phyloP scores from a whole-genome alignment of 805 yeast species.

The Yamadazyma nakazawae region DNA sequence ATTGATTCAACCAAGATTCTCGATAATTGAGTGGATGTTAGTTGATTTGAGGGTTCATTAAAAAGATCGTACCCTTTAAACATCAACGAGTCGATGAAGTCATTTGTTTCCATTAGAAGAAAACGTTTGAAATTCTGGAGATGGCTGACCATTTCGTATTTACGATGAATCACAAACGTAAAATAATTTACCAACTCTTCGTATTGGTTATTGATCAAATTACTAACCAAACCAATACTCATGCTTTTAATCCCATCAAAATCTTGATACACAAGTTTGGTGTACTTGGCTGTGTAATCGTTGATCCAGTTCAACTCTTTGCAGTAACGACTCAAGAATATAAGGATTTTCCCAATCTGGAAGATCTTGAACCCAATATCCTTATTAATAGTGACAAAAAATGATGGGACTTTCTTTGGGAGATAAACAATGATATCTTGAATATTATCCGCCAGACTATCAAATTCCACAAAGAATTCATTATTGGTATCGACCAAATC shows the following conservation, averaged over 20 bases:
- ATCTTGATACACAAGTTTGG: constrained; percentile 26
- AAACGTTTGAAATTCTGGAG: constrained; percentile 62
- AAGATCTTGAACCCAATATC: constrained; percentile 45
- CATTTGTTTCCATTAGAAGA: constrained; percentile 73
- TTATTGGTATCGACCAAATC: constrained; percentile 49
- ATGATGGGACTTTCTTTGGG: constrained; percentile 41
- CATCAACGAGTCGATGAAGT: constrained; percentile 69
- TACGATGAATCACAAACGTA: constrained; percentile 46
- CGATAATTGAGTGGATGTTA: constrained; percentile 66
- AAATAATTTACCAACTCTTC: constrained; percentile 52
- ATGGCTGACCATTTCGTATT: constrained; percentile 48
- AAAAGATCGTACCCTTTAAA: constrained; percentile 51
- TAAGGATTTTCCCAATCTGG: constrained; percentile 69
- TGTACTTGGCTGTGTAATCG: constrained; percentile 35
- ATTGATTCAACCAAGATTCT: constrained; percentile 64
- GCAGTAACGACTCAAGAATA: constrained; percentile 63
- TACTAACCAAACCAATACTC: constrained; percentile 33
- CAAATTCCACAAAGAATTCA: constrained; percentile 59
- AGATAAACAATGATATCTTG: constrained; percentile 32
- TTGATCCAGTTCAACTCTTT: constrained; percentile 65
- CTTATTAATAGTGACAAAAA: constrained; percentile 30
- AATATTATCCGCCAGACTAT: constrained; percentile 26
- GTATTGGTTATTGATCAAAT: constrained; percentile 41
- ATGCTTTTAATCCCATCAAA: constrained; percentile 33
- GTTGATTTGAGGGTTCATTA: constrained; percentile 56